Evolutionary conservation across 306 rosid genomes (phyloP), one percentile per base, ranked within the genome.

Genomic region (Carpinus viminea): DNA sequence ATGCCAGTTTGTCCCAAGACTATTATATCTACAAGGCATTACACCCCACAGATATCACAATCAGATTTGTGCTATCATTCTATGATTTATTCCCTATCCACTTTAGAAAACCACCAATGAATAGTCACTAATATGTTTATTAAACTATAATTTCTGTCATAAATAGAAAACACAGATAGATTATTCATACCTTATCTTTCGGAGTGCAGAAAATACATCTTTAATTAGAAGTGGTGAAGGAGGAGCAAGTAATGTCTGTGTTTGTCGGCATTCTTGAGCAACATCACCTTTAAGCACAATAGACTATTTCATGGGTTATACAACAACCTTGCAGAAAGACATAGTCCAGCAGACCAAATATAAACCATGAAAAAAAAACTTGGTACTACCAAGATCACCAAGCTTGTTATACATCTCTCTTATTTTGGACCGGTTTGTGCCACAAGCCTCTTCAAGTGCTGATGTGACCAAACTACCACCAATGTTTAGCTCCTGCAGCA

Each of bases 221-320:
- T 83, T 93, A 74, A 93, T 85, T 57, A 89, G 85, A 81, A 94
- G 93, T 11, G 97, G 92, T 51, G 87, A 73, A 72, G 96, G 97
- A 74, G 96, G 89, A 74, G 88, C 93, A 80, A 94, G 93, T 75
- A 91, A 88, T 79, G 89, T 92, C 84, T 92, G 98, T 78, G 97
- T 88, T 83, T 90, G 96, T 36, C 97, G 93, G 86, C 89, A 92
- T 78, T 90, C 96, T 83, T 92, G 96, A 80, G 98, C 98, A 84
- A 94, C 98, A 87, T 92, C 98, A 88, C 98, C 98, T 94, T 89
- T 65, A 82, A 83, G 24, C 78, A 85, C 31, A 76, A 74, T 41
- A 85, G 70, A 80, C 43, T 50, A 81, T 71, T 76, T 73, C 75
- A 84, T 60, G 38, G 51, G 28, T 74, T 74, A 82, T 79, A 65